Evolutionary conservation across 768 basidiomycete genomes (phyloP), one percentile per base, ranked within the genome.

Genomic region (Nidularia pulvinata): DNA sequence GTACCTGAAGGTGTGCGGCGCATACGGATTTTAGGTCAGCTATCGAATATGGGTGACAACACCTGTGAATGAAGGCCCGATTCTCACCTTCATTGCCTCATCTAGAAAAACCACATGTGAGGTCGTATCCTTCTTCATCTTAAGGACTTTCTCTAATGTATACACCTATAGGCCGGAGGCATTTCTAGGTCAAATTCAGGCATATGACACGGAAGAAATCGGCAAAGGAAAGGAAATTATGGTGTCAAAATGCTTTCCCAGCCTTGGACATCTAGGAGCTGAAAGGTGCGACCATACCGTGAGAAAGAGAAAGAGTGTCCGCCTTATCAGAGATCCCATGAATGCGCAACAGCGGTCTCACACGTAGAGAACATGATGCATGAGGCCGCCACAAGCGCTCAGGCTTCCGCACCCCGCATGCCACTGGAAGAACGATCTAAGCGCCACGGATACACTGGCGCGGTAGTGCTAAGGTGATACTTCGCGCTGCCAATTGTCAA

Each of bases 91-190:
- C 89, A 98, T 90, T 0, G 90, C 93, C 65, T 95, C 95, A 50
- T 97, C 95, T 30, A 98, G 71, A 70, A 98, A 98, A 2, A 89
- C 73, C 0, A 79, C 71, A 54, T 92, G 88, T 0, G 91, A 86
- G 34, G 80, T 73, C 0, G 88, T 76, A 64, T 98, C 95, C 66
- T 83, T 89, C 75, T 98, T 98, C 62, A 96, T 69, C 61, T 82
- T 85, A 35, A 98, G 75, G 2, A 98, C 96, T 63, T 94, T 97
- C 70, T 98, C 96, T 5, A 99, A 81, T 1, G 89, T 90, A 68
- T 98, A 96, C 5, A 98, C 93, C 93, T 95, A 59, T 49, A 19
- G 19, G 19, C 19, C 19, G 19, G 19, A 19, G 19, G 19, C 19
- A 19, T 19, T 19, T 19, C 19, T 19, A 19, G 19, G 19, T 19